phyloP scores from a whole-genome alignment of 1,139 yeast genomes.

The Nakaseomyces glabratus region DNA sequence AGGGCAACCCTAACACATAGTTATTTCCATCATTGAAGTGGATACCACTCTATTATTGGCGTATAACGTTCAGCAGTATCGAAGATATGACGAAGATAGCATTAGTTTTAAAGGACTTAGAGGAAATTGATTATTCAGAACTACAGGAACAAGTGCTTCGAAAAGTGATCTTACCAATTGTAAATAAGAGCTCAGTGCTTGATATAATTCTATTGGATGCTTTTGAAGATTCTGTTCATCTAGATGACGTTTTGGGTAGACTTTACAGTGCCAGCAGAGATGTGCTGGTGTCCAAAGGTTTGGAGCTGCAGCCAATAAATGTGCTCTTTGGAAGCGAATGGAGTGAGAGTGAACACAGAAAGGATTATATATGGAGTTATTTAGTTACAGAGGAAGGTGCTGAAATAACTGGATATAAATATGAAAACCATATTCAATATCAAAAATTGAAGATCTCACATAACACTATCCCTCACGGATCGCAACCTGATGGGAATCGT shows the following conservation, averaged over 20 bases:
- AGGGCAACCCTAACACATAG: no score
- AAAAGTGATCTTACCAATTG: neutral
- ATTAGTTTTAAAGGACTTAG: neutral
- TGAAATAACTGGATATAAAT: neutral
- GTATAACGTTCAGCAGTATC: conserved; percentile 34
- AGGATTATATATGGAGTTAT: conserved; percentile 3
- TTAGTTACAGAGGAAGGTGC: neutral
- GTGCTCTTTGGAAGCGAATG: conserved; percentile 18
- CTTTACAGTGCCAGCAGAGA: conserved; percentile 25
- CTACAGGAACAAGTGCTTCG: neutral
- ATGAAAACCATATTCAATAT: conserved; percentile 1
- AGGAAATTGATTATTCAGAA: neutral
- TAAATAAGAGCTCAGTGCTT: neutral
- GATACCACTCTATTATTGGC: no score
- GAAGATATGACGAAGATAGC: conserved; percentile 6
- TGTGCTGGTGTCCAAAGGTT: conserved; percentile 14
- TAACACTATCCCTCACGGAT: neutral
- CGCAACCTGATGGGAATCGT: conserved; percentile 17
- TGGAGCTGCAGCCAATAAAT: conserved; percentile 20
- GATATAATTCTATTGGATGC: conserved; percentile 19
- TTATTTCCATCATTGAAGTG: no score
- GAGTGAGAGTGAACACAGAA: conserved; percentile 1
- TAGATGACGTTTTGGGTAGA: conserved; percentile 25
- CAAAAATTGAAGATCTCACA: neutral
- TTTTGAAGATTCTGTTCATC: conserved; percentile 17